A percentile compares a stretch with the other conserved stretches of the same genome.
Conservation (phyloP, 2,329 filamentous ascomycete genomes). For the Calonectria pseudoreteaudii region DNA sequence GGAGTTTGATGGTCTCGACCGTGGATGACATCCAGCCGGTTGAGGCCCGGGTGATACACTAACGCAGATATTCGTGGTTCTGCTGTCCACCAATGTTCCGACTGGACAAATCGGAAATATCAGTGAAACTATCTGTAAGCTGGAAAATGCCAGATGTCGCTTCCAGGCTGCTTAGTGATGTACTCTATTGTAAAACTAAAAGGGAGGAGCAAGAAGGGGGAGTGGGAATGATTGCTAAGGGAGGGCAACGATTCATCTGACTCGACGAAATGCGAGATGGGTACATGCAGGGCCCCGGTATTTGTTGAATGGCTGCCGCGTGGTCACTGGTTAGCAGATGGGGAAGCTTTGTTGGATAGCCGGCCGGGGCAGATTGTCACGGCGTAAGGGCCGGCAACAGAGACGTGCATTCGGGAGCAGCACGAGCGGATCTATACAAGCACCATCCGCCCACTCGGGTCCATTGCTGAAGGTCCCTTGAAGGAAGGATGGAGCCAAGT, state of each 20-base stretch:
- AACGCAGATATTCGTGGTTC: neutral
- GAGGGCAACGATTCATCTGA: neutral
- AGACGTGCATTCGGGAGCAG: constrained; percentile 7
- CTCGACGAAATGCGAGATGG: neutral
- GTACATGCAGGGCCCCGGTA: neutral
- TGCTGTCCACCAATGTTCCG: constrained; percentile 13
- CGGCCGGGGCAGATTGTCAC: neutral
- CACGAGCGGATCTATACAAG: neutral
- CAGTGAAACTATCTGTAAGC: constrained; percentile 3
- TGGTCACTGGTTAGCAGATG: neutral
- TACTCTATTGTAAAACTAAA: neutral
- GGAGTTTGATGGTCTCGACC: constrained; percentile 7
- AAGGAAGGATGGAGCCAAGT: neutral
- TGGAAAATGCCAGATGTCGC: neutral
- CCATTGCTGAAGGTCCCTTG: neutral
- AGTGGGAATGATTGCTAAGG: neutral
- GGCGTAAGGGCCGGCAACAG: constrained; percentile 15
- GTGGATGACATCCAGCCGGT: neutral
- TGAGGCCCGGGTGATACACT: neutral
- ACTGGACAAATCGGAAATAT: constrained; percentile 18
- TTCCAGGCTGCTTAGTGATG: neutral
- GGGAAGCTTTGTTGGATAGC: constrained; percentile 9
- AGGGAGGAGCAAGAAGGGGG: neutral
- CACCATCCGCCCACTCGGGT: neutral
- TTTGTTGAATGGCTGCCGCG: neutral